These are phyloP conservation scores for Penicillium samsonianum DNA, from an alignment of 495 filamentous ascomycete species.

Conservation along the genomic window DNA sequence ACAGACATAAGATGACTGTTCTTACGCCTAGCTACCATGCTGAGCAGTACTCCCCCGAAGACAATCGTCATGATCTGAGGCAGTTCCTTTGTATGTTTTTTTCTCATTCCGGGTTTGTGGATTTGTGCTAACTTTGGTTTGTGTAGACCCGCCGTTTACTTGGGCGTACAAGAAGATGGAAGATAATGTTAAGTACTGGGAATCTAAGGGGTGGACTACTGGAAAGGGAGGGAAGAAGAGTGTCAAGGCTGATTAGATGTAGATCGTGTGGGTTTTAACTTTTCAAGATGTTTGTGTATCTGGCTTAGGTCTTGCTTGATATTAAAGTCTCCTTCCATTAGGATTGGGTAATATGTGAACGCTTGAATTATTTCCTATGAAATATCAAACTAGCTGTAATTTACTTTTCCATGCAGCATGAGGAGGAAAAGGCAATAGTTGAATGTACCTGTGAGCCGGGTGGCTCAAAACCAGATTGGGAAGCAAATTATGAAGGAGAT, in stretches of 20 bases:
- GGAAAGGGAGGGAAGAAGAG: conserved; percentile 45
- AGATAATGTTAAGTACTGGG: conserved; percentile 43
- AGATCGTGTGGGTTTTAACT: not conserved
- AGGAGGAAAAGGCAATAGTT: not conserved
- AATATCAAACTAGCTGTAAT: not conserved
- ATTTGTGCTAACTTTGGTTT: not conserved
- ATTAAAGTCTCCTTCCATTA: not conserved
- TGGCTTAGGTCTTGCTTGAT: not conserved
- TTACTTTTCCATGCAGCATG: not conserved
- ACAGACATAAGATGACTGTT: conserved; percentile 68
- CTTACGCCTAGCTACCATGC: conserved; percentile 62
- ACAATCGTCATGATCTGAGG: conserved; percentile 68
- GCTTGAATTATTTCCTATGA: not conserved
- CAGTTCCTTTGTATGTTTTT: conserved; percentile 51
- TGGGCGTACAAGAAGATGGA: conserved; percentile 49
- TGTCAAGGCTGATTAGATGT: conserved; percentile 39
- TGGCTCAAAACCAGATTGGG: not conserved
- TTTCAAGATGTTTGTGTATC: not conserved
- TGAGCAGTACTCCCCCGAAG: conserved; percentile 60
- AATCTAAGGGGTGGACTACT: conserved; percentile 40
- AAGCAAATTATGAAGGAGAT: not conserved
- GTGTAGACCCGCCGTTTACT: conserved; percentile 38
- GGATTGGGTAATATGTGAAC: not conserved
- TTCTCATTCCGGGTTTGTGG: not conserved
- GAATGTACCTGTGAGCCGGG: not conserved